Percentiles rank a stretch among this genome's conserved stretches.
phyloP scores from a whole-genome alignment of 1,284 basidiomycete genomes.

The Vanrija humicola region DNA sequence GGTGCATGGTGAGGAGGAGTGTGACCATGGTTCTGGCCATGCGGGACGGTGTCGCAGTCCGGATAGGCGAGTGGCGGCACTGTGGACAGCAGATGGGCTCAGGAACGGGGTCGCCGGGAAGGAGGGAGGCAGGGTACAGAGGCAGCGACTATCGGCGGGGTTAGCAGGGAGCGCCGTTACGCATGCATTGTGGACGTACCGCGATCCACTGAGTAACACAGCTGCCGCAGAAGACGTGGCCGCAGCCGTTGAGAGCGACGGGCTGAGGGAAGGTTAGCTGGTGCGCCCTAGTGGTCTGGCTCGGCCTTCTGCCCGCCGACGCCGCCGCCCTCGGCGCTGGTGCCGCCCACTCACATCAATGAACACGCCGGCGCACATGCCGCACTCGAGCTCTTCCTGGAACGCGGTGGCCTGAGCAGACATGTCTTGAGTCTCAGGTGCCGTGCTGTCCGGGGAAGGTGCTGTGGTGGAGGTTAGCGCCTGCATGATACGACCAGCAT shows the following conservation, averaged over 20 bases:
- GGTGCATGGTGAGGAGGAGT: slow-evolving; percentile 15
- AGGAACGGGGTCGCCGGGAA: slow-evolving; percentile 68
- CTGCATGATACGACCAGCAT: neutral
- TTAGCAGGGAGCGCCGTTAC: slow-evolving; percentile 1
- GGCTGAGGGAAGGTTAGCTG: slow-evolving; percentile 9
- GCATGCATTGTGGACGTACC: slow-evolving; percentile 1
- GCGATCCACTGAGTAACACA: slow-evolving; percentile 24
- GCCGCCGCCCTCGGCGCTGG: too few relatives aligned
- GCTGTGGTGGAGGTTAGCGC: neutral
- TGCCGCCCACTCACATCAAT: slow-evolving; percentile 14
- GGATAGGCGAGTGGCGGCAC: slow-evolving; percentile 20
- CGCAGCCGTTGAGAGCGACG: slow-evolving; percentile 23
- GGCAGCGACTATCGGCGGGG: slow-evolving; percentile 52
- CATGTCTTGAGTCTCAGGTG: neutral
- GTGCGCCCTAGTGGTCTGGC: neutral
- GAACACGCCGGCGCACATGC: slow-evolving; percentile 23
- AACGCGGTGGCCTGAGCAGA: neutral
- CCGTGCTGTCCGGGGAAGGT: neutral
- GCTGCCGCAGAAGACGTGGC: slow-evolving; percentile 23
- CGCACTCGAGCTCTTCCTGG: slow-evolving; percentile 22
- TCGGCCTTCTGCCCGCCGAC: too few relatives aligned
- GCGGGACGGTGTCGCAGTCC: slow-evolving; percentile 15
- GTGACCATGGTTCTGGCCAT: slow-evolving; percentile 18
- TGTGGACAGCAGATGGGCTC: slow-evolving; percentile 50
- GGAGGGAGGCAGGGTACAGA: slow-evolving; percentile 65